phyloP scores from a whole-genome alignment of 2,329 filamentous ascomycete genomes.

The Eutypa lata region DNA sequence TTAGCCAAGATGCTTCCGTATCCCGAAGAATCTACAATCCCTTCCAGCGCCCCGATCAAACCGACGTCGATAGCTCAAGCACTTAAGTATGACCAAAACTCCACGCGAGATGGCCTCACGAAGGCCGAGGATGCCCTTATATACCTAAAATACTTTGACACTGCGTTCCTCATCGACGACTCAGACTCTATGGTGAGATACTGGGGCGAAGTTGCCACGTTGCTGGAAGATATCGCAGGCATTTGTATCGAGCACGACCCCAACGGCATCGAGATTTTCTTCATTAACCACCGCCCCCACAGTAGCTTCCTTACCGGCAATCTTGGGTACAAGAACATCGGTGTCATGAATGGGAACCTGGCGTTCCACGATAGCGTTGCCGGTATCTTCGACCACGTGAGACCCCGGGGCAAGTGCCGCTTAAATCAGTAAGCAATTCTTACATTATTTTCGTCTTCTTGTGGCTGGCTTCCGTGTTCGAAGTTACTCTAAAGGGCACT shows the following conservation, averaged over 20 bases:
- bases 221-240: conserved; percentile 61
- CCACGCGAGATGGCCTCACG: not conserved
- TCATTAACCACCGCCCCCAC: conserved; percentile 56
- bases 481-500: too few relatives aligned
- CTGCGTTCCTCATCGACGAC: conserved; percentile 69
- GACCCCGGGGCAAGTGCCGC: conserved; percentile 15
- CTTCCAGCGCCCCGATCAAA: not conserved
- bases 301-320: conserved; percentile 7
- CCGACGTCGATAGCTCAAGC: not conserved
- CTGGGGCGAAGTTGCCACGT: conserved; percentile 61
- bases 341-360: conserved; percentile 8
- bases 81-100: too few relatives aligned
- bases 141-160: conserved; percentile 60
- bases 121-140: not conserved
- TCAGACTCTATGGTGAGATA: conserved; percentile 61
- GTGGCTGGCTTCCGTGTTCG: too few relatives aligned
- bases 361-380: conserved; percentile 24
- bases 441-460: too few relatives aligned
- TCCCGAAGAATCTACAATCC: not conserved
- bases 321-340: conserved; percentile 22
- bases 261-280: conserved; percentile 71
- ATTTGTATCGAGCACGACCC: conserved; percentile 63
- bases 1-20: not conserved
- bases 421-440: too few relatives aligned
- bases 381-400: conserved; percentile 23